Evolutionary conservation across 805 yeast species (phyloP).

Genomic region (Saccharomyces cerevisiae): DNA sequence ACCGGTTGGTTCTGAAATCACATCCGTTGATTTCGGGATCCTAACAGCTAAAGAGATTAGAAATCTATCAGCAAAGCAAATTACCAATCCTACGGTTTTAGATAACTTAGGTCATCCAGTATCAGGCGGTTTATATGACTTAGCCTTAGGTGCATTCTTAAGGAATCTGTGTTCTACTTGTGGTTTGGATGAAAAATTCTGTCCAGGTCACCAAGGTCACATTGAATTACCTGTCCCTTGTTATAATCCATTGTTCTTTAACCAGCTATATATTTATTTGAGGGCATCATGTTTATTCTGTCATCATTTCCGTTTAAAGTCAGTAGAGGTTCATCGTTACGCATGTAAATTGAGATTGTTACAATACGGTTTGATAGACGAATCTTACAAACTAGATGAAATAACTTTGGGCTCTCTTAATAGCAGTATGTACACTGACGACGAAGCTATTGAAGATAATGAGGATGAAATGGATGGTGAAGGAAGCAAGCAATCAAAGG

Average conservation of each 20-base stretch:
- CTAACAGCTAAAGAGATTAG: slow-evolving; percentile 76
- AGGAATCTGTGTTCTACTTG: slow-evolving; percentile 88
- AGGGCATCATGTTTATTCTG: slow-evolving; percentile 86
- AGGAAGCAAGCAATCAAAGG: slow-evolving; percentile 18
- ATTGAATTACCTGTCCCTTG: slow-evolving; percentile 93
- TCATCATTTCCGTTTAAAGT: slow-evolving; percentile 68
- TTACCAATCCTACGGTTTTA: slow-evolving; percentile 90
- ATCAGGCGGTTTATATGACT: slow-evolving; percentile 86
- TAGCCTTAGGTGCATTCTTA: slow-evolving; percentile 90
- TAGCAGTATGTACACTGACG: slow-evolving; percentile 34
- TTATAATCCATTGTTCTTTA: slow-evolving; percentile 89
- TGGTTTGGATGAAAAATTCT: slow-evolving; percentile 85
- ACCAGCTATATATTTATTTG: slow-evolving; percentile 76
- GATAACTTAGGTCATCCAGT: slow-evolving; percentile 96
- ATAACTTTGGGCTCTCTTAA: slow-evolving; percentile 34
- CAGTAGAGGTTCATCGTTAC: slow-evolving; percentile 63
- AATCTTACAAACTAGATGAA: slow-evolving; percentile 64
- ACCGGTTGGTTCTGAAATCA: slow-evolving; percentile 92
- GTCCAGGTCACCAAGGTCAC: slow-evolving; percentile 99
- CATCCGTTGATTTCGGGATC: slow-evolving; percentile 86
- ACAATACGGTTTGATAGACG: slow-evolving; percentile 83
- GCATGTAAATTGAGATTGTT: slow-evolving; percentile 72
- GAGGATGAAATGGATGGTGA: slow-evolving; percentile 26
- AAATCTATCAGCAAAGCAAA: slow-evolving; percentile 84
- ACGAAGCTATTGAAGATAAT: slow-evolving; percentile 34